Evolutionary conservation across 352 stramenopile species (phyloP), one percentile per base, ranked within the genome.

Genomic region (Pythium dissotocum): DNA sequence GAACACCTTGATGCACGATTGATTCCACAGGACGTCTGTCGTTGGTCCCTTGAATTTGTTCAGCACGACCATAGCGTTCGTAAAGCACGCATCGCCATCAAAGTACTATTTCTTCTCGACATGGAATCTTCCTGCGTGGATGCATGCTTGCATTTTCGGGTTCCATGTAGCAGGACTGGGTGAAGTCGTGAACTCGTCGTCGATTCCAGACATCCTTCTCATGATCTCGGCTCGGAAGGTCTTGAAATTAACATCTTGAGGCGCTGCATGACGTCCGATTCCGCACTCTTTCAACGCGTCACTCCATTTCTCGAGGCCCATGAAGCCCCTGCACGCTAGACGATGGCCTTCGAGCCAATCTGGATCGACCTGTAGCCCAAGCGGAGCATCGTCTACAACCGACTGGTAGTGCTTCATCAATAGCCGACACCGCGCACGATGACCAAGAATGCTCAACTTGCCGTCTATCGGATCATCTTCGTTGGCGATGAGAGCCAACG

Each of bases 351-450:
- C 58, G 16, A 64, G 13, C 58, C 58, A 64, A 4, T 44, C n/a
- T 1, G 28, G 30, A 5, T 46, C 30, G 24, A 54, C 3, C 18
- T 10, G 28, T 2, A 60, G 46, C 14, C n/a, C 51, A 14, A n/a
- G 16, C 4, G n/a, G 36, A 8, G 51, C 51, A 13, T 58, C 51
- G 2, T 7, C 2, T 12, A 58, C 2, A 24, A 44, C 46, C 14
- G 1, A 5, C n/a, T 32, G 10, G 24, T 58, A 65, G 18, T 30
- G 33, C 16, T 57, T 24, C 38, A 61, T 42, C n/a, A n/a, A 26
- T 6, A 68, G 30, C 14, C 42, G 30, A 12, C 52, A 58, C 14
- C 62, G 53, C 10, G 53, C 53, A 21, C 62, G 62, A 51, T 68
- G 62, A 21, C 49, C 62, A 4, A 61, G 32, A 40, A 51, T 14